Evolutionary conservation across 805 yeast species (phyloP).

Genomic region (Torulaspora franciscae): DNA sequence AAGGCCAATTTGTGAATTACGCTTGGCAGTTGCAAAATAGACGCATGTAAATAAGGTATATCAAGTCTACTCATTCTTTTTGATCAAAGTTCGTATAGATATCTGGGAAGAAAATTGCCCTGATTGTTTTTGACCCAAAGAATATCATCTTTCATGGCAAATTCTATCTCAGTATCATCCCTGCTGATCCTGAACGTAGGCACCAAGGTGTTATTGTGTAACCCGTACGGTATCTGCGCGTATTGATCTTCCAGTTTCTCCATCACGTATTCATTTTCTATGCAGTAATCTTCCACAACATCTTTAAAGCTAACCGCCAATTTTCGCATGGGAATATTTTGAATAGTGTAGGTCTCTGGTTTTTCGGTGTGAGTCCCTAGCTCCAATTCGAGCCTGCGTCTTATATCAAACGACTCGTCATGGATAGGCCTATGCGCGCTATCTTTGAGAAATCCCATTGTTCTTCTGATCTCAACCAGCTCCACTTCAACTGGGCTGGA

Average conservation of each 20-base stretch:
- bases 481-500: slow-evolving; percentile 13
- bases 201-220: slow-evolving; percentile 24
- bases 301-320: slow-evolving; percentile 53
- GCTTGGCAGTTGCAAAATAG: background rate
- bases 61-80: background rate
- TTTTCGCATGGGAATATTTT: slow-evolving; percentile 40
- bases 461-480: slow-evolving; percentile 9
- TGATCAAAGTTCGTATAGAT: slow-evolving; percentile 10
- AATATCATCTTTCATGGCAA: slow-evolving; percentile 60
- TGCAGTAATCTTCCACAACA: slow-evolving; percentile 59
- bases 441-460: slow-evolving; percentile 12
- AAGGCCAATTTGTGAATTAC: background rate
- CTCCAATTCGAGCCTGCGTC: slow-evolving; percentile 4
- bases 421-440: slow-evolving; percentile 17
- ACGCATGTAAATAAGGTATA: slow-evolving; percentile 3
- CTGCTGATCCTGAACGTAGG: slow-evolving; percentile 23
- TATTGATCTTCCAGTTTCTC: slow-evolving; percentile 16
- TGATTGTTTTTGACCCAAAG: slow-evolving; percentile 43
- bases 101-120: slow-evolving; percentile 7
- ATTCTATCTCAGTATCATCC: background rate
- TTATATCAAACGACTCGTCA: slow-evolving; percentile 21
- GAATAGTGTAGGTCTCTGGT: slow-evolving; percentile 17
- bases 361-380: slow-evolving; percentile 1
- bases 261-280: slow-evolving; percentile 40
- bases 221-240: slow-evolving; percentile 25